These are phyloP conservation scores for Helichrysum umbraculigerum DNA, from an alignment of 129 eudicot species.

Conservation along the genomic window DNA sequence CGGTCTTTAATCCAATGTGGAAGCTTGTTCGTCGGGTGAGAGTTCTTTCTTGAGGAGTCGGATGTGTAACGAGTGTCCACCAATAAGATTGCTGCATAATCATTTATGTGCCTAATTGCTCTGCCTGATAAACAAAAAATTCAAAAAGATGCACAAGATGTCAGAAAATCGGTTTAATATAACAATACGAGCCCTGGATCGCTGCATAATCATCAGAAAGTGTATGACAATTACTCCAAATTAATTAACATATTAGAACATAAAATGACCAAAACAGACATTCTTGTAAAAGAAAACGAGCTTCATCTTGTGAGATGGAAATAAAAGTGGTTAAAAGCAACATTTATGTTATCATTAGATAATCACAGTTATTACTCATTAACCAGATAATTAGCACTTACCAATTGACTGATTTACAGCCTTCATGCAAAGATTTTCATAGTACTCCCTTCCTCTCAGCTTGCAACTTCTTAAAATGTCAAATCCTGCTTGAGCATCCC, in stretches of 20 bases:
- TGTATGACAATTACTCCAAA: background rate
- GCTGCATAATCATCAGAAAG: background rate
- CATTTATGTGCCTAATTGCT: constrained; percentile 87
- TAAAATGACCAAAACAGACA: background rate
- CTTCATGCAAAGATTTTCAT: constrained; percentile 98
- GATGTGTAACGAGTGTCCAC: constrained; percentile 79
- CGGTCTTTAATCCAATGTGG: constrained; percentile 84
- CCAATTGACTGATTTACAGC: constrained; percentile 96
- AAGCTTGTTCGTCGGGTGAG: constrained; percentile 75
- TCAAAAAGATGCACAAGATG: background rate
- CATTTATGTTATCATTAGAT: background rate
- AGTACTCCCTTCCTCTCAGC: constrained; percentile 86
- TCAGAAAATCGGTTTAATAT: background rate
- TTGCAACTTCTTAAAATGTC: constrained; percentile 77
- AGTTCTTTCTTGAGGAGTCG: constrained; percentile 47
- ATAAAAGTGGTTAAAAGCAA: background rate
- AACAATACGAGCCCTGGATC: background rate
- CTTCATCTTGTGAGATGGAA: background rate
- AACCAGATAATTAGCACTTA: constrained; percentile 28
- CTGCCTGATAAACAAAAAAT: constrained; percentile 60
- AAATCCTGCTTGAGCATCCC: constrained; percentile 67
- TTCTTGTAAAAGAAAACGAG: background rate
- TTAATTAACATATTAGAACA: background rate
- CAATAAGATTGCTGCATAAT: constrained; percentile 89
- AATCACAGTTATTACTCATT: background rate